Conservation (phyloP, 2,329 filamentous ascomycete species). For the Rhynchosporium agropyri region DNA sequence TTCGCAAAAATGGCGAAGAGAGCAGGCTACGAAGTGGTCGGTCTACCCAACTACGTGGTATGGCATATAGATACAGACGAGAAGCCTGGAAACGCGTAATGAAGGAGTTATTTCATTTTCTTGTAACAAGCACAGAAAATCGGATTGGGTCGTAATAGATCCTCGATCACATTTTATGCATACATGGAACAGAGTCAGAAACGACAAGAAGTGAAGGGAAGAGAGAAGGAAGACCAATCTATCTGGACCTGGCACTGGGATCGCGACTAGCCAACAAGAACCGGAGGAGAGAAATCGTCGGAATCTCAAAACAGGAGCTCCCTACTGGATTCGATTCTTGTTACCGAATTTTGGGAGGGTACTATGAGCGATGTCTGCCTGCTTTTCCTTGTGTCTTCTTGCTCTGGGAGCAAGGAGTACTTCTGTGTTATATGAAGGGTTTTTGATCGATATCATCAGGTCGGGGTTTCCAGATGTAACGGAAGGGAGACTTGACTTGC, state of each 20-base stretch:
- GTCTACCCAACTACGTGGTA: constrained; percentile 95
- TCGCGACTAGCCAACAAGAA: constrained; percentile 29
- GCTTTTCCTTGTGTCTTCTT: constrained; percentile 16
- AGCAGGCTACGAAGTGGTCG: constrained; percentile 89
- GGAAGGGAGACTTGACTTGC: constrained; percentile 7
- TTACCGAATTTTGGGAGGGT: constrained; percentile 29
- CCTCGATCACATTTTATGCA: constrained; percentile 40
- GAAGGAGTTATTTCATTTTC: constrained; percentile 19
- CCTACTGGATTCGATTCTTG: constrained; percentile 32
- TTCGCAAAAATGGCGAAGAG: constrained; percentile 99
- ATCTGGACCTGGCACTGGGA: constrained; percentile 24
- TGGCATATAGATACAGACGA: constrained; percentile 98
- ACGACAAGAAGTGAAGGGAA: constrained; percentile 16
- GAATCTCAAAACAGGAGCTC: neutral
- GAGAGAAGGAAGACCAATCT: constrained; percentile 18
- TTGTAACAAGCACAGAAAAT: constrained; percentile 28
- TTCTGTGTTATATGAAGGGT: constrained; percentile 20
- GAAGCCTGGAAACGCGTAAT: constrained; percentile 73
- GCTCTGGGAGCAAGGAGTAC: constrained; percentile 29
- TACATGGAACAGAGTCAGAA: constrained; percentile 41
- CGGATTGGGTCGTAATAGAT: constrained; percentile 23
- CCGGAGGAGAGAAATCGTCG: constrained; percentile 19
- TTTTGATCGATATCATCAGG: neutral
- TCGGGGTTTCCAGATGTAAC: neutral
- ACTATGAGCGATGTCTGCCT: neutral